Conservation (phyloP, 1,139 yeast species). For the Scheffersomyces titani region DNA sequence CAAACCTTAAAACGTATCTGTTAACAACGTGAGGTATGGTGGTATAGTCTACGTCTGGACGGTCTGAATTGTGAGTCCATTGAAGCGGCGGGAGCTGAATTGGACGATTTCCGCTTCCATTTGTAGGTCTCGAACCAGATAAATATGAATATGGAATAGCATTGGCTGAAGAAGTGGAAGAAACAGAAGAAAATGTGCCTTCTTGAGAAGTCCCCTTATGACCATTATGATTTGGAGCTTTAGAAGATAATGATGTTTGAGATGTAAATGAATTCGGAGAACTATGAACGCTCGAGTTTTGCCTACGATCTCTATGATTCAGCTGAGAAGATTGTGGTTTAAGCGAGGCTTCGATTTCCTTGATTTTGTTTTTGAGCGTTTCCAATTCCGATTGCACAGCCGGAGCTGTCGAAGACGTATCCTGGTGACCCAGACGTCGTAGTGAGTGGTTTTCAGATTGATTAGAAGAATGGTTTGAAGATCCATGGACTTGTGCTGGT, state of each 20-base stretch:
- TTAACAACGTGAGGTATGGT: not conserved
- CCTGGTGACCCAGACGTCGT: not conserved
- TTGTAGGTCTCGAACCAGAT: not conserved
- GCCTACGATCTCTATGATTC: no score
- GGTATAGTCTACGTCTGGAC: not conserved
- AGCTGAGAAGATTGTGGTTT: no score
- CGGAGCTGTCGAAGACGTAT: not conserved
- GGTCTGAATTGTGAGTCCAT: conserved; percentile 1
- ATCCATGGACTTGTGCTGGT: not conserved
- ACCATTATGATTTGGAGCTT: not conserved
- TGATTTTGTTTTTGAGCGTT: conserved; percentile 38
- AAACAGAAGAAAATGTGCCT: not conserved
- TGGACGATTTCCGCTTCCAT: conserved; percentile 3
- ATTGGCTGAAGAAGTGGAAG: not conserved
- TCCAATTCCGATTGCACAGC: conserved; percentile 19
- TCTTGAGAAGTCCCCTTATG: not conserved
- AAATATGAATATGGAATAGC: not conserved
- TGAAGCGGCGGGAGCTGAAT: conserved; percentile 13
- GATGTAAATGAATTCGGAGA: conserved; percentile 2
- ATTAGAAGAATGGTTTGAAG: no score
- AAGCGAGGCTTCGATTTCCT: conserved; percentile 43
- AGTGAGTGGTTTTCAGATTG: not conserved
- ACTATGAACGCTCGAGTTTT: not conserved
- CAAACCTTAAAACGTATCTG: not conserved
- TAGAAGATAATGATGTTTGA: not conserved